Evolutionary conservation across 2,329 filamentous ascomycete genomes (phyloP).

Genomic region (Botrytis pseudocinerea): DNA sequence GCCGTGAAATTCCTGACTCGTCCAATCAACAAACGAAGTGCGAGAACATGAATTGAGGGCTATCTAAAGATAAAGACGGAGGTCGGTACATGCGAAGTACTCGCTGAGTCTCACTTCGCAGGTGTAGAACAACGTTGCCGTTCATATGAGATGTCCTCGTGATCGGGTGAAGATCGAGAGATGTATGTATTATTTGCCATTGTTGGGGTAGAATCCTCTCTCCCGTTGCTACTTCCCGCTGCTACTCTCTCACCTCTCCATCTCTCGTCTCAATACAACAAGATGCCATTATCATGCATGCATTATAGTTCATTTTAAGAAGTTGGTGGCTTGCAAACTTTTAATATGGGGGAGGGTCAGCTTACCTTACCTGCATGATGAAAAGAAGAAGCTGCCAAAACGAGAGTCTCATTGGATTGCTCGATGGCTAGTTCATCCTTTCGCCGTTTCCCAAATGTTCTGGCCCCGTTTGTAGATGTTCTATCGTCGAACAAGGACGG

Average conservation of each 20-base stretch:
- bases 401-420: background rate
- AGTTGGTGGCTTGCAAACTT: background rate
- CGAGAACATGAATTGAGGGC: conserved; percentile 6
- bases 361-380: background rate
- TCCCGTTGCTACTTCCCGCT: too few relatives aligned
- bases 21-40: conserved; percentile 7
- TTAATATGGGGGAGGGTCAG: background rate
- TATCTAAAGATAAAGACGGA: background rate
- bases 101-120: background rate
- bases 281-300: background rate
- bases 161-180: conserved; percentile 19
- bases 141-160: conserved; percentile 16
- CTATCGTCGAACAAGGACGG: background rate
- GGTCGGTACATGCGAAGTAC: background rate
- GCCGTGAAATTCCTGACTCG: background rate
- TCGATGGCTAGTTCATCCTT: background rate
- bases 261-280: too few relatives aligned
- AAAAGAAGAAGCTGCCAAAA: background rate
- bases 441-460: background rate
- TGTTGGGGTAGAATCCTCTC: background rate
- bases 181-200: background rate
- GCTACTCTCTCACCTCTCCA: background rate
- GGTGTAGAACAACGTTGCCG: background rate
- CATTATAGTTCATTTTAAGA: background rate
- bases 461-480: background rate